These are phyloP conservation scores for Phyllostachys edulis DNA, from an alignment of 176 grass and related monocot genomes.

Conservation along the genomic window DNA sequence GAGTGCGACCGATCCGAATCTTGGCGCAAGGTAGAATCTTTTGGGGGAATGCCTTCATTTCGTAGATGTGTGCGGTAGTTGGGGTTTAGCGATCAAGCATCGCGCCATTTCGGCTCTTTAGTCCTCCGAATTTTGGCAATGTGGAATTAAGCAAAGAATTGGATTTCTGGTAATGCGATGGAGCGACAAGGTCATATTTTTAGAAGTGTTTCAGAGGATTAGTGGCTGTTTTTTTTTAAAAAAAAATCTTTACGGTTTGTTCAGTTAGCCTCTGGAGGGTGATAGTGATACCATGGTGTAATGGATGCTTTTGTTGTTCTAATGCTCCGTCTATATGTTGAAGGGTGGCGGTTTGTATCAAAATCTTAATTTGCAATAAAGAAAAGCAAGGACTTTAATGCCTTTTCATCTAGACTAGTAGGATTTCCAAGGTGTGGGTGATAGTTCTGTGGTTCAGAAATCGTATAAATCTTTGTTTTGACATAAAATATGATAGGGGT, in stretches of 20 bases:
- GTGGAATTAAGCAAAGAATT: background rate
- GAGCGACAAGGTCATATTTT: background rate
- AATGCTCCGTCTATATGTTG: background rate
- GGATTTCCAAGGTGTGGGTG: background rate
- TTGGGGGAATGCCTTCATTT: too few relatives aligned
- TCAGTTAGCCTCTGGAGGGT: too few relatives aligned
- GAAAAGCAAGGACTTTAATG: background rate
- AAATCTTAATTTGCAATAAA: background rate
- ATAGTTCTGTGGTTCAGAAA: background rate
- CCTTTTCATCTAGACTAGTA: background rate
- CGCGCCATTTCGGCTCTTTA: background rate
- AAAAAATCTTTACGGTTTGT: too few relatives aligned
- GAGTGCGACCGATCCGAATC: too few relatives aligned
- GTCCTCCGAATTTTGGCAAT: background rate
- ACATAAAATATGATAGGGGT: background rate
- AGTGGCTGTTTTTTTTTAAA: too few relatives aligned
- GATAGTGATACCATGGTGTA: too few relatives aligned
- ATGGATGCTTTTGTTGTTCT: background rate
- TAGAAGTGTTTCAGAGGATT: background rate
- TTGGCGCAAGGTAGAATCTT: too few relatives aligned
- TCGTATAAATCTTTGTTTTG: background rate
- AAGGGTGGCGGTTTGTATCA: background rate
- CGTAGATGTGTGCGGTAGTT: too few relatives aligned
- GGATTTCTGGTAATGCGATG: background rate
- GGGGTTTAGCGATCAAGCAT: too few relatives aligned